These are phyloP conservation scores for Neofusicoccum ribis DNA, from an alignment of 2,329 filamentous ascomycete species.

Conservation along the genomic window DNA sequence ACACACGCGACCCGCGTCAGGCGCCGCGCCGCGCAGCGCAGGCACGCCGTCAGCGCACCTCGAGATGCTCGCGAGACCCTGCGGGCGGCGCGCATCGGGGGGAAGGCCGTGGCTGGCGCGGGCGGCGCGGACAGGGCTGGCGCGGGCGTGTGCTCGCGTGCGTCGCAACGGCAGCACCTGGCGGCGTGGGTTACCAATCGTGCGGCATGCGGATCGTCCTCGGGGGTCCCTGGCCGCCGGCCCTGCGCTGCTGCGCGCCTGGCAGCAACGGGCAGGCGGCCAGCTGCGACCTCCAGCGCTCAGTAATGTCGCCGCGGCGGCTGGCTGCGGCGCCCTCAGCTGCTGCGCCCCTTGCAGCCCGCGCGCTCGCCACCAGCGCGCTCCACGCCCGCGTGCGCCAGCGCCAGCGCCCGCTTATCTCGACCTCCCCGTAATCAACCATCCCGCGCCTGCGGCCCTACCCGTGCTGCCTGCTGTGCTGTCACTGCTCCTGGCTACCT, in stretches of 20 bases:
- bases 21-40: not conserved
- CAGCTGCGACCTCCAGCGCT: not conserved
- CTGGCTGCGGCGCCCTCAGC: not conserved
- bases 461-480: not conserved
- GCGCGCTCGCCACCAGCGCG: not conserved
- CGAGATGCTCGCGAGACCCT: not conserved
- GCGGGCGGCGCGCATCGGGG: not conserved
- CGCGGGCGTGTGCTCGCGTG: not conserved
- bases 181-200: constrained; percentile 4
- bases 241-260: not conserved
- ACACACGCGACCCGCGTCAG: not conserved
- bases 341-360: constrained; percentile 12
- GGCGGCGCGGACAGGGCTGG: not conserved
- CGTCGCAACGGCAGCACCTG: not conserved
- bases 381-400: not conserved
- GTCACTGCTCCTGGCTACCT: not conserved
- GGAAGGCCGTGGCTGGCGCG: not conserved
- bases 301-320: not conserved
- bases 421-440: not conserved
- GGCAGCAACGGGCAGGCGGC: not conserved
- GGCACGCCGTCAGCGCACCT: not conserved
- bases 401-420: not conserved
- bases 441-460: constrained; percentile 9
- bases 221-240: not conserved
- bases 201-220: not conserved